phyloP scores from a whole-genome alignment of 1,284 basidiomycete species.

The Moesziomyces parantarcticus region DNA sequence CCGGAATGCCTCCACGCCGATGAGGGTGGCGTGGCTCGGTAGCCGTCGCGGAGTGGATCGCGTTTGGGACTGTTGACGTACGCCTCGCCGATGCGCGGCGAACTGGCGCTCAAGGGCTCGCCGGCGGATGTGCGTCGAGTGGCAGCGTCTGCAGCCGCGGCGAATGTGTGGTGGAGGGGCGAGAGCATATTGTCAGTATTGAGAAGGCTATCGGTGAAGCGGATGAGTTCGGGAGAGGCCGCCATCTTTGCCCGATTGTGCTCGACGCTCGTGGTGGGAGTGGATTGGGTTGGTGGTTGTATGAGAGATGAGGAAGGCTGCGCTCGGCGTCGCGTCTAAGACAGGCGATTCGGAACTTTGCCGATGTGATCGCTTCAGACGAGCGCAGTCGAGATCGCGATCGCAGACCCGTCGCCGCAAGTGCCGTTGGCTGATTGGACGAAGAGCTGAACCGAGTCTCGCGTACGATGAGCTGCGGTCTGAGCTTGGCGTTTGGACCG shows the following conservation, averaged over 20 bases:
- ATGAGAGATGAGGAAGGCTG: neutral
- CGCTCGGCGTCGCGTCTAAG: no score
- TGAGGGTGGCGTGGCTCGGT: constrained; percentile 46
- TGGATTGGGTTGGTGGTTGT: neutral
- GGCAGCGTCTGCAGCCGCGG: constrained; percentile 31
- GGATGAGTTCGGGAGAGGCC: constrained; percentile 48
- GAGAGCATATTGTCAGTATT: constrained; percentile 57
- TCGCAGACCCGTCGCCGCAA: no score
- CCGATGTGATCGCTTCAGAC: no score
- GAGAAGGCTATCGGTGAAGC: constrained; percentile 48
- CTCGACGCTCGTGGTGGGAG: neutral
- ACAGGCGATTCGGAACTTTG: no score
- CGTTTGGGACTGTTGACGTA: constrained; percentile 57
- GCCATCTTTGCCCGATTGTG: constrained; percentile 26
- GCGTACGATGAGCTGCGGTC: neutral
- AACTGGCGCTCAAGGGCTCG: constrained; percentile 47
- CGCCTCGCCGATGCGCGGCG: constrained; percentile 48
- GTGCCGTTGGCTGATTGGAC: no score
- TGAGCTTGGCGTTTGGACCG: no score
- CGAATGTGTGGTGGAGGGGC: constrained; percentile 40
- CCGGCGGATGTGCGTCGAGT: constrained; percentile 40
- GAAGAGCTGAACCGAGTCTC: neutral
- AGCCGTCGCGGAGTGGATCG: constrained; percentile 52
- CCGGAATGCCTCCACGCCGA: constrained; percentile 43
- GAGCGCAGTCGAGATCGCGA: no score